phyloP scores from a whole-genome alignment of 805 yeast species.

The Lipomyces orientalis region DNA sequence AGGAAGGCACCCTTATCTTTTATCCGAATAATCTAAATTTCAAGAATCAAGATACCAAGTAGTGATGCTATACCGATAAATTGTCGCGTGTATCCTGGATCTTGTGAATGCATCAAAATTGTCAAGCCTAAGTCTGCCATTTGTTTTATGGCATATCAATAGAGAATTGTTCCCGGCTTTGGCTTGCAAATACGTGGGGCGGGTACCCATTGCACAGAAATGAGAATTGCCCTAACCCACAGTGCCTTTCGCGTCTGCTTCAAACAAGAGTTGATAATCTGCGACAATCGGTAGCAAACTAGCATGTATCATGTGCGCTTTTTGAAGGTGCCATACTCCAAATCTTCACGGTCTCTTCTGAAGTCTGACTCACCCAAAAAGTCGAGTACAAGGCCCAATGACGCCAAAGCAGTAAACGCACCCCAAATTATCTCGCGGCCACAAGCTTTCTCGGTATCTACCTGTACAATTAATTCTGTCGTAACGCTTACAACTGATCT shows the following conservation, averaged over 20 bases:
- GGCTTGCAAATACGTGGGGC: too few relatives aligned
- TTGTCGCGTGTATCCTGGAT: too few relatives aligned
- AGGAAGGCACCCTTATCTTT: background rate
- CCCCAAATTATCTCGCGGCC: background rate
- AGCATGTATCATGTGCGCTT: slow-evolving; percentile 33
- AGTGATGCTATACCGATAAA: too few relatives aligned
- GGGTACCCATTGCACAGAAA: too few relatives aligned
- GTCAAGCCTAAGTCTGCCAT: too few relatives aligned
- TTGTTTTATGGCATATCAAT: too few relatives aligned
- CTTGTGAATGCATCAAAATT: too few relatives aligned
- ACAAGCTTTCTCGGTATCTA: background rate
- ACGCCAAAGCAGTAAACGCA: background rate
- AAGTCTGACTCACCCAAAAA: background rate
- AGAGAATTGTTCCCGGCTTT: too few relatives aligned
- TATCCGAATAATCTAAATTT: background rate
- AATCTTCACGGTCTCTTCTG: background rate
- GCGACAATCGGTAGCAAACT: background rate
- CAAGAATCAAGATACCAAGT: background rate
- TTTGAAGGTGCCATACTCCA: slow-evolving; percentile 27
- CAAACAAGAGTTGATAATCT: background rate
- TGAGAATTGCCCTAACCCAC: background rate
- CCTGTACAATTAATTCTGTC: slow-evolving; percentile 26
- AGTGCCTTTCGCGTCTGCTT: background rate
- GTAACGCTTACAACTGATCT: slow-evolving; percentile 49
- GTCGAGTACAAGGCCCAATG: background rate